Evolutionary conservation across 73 alveolate genomes (phyloP).

Genomic region (Paramecium octaurelia): DNA sequence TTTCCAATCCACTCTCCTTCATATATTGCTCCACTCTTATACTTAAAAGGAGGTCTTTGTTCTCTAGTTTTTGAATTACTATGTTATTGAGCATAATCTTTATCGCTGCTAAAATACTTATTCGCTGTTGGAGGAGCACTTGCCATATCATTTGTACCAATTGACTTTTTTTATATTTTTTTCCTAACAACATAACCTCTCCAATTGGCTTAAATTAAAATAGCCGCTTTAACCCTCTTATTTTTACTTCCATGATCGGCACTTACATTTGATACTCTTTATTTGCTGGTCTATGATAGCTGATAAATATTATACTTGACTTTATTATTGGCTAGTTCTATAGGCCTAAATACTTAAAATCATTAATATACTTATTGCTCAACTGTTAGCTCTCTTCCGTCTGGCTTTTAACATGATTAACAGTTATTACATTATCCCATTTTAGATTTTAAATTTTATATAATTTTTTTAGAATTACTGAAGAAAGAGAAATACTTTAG

Average conservation of each 20-base stretch:
- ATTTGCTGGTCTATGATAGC: background rate
- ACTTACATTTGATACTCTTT: background rate
- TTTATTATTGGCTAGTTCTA: slow-evolving; percentile 27
- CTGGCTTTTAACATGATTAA: slow-evolving; percentile 5
- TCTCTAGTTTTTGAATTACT: slow-evolving; percentile 33
- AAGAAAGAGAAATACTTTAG: background rate
- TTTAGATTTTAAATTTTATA: background rate
- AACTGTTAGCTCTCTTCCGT: background rate
- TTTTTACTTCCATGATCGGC: background rate
- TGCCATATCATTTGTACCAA: background rate
- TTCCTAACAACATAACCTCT: slow-evolving; percentile 20
- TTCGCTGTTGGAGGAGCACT: background rate
- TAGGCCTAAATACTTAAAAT: background rate
- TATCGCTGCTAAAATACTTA: slow-evolving; percentile 9
- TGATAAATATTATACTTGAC: background rate
- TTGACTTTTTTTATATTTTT: background rate
- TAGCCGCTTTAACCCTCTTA: background rate
- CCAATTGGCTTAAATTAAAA: background rate
- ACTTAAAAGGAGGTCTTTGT: slow-evolving; percentile 57
- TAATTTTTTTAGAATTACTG: background rate
- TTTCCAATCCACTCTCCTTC: slow-evolving; percentile 67
- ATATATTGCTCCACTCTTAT: slow-evolving; percentile 61
- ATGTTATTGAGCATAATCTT: background rate
- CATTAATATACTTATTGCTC: background rate
- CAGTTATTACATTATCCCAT: slow-evolving; percentile 47